These are phyloP conservation scores for Coemansia guatemalensis DNA, from an alignment of 192 early-diverging fungal species.

Conservation along the genomic window DNA sequence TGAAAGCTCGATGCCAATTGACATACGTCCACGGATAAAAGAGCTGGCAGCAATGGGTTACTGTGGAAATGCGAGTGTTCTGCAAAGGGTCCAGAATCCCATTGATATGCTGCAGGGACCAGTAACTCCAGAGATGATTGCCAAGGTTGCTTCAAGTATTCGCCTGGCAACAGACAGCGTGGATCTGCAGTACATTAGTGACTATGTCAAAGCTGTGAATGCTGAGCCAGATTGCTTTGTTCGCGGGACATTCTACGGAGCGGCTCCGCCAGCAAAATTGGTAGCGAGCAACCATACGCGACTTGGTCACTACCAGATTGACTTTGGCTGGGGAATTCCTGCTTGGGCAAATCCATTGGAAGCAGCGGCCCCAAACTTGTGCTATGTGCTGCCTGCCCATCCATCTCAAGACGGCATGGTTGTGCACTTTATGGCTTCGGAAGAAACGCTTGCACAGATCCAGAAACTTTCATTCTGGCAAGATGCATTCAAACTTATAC, in stretches of 20 bases:
- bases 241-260: background rate
- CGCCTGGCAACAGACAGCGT: background rate
- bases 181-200: background rate
- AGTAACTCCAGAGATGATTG: background rate
- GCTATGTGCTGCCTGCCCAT: background rate
- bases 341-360: background rate
- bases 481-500: constrained; percentile 1
- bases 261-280: background rate
- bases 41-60: background rate
- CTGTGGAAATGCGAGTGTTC: background rate
- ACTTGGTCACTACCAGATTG: background rate
- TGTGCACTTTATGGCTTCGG: background rate
- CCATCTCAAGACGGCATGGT: background rate
- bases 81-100: no score
- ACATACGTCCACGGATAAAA: background rate
- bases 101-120: background rate
- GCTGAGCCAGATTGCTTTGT: background rate
- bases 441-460: background rate
- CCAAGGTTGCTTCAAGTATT: background rate
- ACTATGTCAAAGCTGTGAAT: background rate
- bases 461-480: background rate
- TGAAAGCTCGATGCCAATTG: background rate
- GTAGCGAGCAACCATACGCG: background rate
- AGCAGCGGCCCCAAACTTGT: background rate
- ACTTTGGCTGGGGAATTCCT: background rate